Conservation (phyloP, 164 flowering plant genomes). For the Piper betle region DNA sequence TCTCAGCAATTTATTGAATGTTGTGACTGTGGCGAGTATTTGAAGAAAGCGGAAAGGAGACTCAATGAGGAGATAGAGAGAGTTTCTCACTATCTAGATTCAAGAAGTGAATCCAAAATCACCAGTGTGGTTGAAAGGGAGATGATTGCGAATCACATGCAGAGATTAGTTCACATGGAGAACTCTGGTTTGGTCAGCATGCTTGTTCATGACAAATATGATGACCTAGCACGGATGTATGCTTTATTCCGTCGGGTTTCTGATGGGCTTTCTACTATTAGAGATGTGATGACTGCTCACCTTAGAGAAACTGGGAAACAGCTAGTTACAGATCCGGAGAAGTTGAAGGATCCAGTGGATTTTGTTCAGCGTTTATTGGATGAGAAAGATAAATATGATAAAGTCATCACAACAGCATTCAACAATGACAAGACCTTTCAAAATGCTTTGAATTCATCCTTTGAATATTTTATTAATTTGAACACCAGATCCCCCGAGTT, state of each 20-base stretch:
- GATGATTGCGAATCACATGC: conserved; percentile 95
- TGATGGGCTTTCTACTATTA: conserved; percentile 53
- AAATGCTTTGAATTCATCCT: conserved; percentile 84
- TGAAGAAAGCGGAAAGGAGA: conserved; percentile 73
- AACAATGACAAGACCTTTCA: conserved; percentile 82
- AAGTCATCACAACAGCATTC: conserved; percentile 55
- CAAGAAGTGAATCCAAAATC: conserved; percentile 55
- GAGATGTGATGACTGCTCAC: conserved; percentile 86
- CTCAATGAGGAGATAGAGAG: conserved; percentile 80
- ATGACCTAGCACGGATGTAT: conserved; percentile 79
- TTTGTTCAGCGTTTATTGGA: conserved; percentile 83
- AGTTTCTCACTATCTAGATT: conserved; percentile 66
- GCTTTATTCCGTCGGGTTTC: conserved; percentile 66
- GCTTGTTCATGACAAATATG: conserved; percentile 86
- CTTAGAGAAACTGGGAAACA: conserved; percentile 78
- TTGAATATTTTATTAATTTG: conserved; percentile 80
- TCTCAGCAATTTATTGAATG: conserved; percentile 74
- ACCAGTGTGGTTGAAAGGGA: conserved; percentile 86
- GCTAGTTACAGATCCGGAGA: conserved; percentile 87
- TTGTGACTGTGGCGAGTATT: conserved; percentile 78
- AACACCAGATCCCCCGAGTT: conserved; percentile 71
- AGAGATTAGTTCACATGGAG: conserved; percentile 82
- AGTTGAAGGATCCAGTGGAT: conserved; percentile 80
- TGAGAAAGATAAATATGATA: conserved; percentile 76
- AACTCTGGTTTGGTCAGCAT: conserved; percentile 84